Base-by-base conservation (phyloP, 805 yeast species). In the Pichia paraexigua region DNA sequence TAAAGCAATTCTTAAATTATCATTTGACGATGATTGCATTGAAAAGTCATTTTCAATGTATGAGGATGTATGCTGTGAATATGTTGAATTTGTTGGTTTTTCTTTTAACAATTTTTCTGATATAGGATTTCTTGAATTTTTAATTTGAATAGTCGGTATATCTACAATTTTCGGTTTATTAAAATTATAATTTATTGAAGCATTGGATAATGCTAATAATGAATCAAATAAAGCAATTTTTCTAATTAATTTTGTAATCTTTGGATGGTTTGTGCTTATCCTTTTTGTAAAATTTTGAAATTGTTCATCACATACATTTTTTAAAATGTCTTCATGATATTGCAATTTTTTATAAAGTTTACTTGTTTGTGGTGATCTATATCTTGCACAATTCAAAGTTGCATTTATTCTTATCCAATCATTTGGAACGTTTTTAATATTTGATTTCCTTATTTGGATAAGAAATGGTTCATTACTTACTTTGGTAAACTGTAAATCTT, bases 401-500 rank as follows among this genome's bases (percentile, higher is more conserved):
- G 85, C 85, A 58, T 79, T 85, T 27, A 87, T 77, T 58, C 87
- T 85, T 13, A 84, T 68, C 96, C 97, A 92, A 48, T 79, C 80
- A 2, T 70, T 58, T 0, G 98, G 98, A 2, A 91, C 66, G 1
- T 69, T 65, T 43, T 77, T 78, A 2, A 76, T 71, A 43, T 78
- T 78, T 13, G 76, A 67, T 55, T 82, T 82, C 43, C 88, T 70
- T 0, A 92, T 82, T 60, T 91, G 97, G 22, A 94, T 75, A 46
- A 91, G 69, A 60, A 83, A 86, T 2, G 88, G 84, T 21, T 84
- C 86, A 48, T 80, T 83, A 47, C 25, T 46, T 2, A 48, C 39
- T 39, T 53, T 48, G 2, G 45, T 20, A 50, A 45, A 55, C 43
- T 55, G 47, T 21, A 55, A 40, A 27, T 48, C 51, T 21, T 47